Percentiles rank a stretch among this genome's conserved stretches.
Evolutionary conservation across 371 early-diverging fungal species (phyloP).

Genomic region (Saksenaea vasiformis): DNA sequence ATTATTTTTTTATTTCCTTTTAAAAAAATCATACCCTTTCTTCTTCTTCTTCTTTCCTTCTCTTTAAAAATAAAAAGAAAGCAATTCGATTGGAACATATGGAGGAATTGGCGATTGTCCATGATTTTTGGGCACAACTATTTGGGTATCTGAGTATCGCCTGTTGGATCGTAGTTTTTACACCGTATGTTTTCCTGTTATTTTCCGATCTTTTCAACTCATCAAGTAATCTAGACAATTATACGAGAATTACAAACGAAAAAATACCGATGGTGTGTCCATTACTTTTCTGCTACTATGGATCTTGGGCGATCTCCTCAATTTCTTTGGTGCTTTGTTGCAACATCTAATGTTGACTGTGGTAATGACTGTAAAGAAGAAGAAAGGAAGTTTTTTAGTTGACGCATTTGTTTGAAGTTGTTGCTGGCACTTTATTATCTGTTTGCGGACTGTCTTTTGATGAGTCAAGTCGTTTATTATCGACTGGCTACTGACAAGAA

Average conservation of each 20-base stretch:
- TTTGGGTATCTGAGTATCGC: slow-evolving; percentile 57
- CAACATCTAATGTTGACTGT: slow-evolving; percentile 73
- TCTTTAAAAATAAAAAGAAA: neutral
- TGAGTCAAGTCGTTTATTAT: slow-evolving; percentile 60
- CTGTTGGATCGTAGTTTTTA: slow-evolving; percentile 71
- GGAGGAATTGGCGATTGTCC: neutral
- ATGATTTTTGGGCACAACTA: slow-evolving; percentile 28
- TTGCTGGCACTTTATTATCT: slow-evolving; percentile 53
- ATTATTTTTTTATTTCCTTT: neutral
- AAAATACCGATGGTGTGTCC: slow-evolving; percentile 69
- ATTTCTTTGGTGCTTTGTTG: slow-evolving; percentile 73
- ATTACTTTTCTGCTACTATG: slow-evolving; percentile 72
- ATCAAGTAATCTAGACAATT: slow-evolving; percentile 51
- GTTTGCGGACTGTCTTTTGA: slow-evolving; percentile 48
- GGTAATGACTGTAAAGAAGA: slow-evolving; percentile 34
- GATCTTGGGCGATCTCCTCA: slow-evolving; percentile 83
- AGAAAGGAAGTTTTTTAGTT: neutral
- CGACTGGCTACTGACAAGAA: slow-evolving; percentile 20
- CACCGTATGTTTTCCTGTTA: slow-evolving; percentile 56
- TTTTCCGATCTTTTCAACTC: neutral
- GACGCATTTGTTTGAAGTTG: slow-evolving; percentile 27
- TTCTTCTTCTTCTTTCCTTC: neutral
- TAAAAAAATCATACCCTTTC: neutral
- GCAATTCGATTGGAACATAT: neutral
- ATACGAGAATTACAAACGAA: slow-evolving; percentile 60